phyloP scores from a whole-genome alignment of 1,284 basidiomycete genomes.

The Rhizoctonia solani region DNA sequence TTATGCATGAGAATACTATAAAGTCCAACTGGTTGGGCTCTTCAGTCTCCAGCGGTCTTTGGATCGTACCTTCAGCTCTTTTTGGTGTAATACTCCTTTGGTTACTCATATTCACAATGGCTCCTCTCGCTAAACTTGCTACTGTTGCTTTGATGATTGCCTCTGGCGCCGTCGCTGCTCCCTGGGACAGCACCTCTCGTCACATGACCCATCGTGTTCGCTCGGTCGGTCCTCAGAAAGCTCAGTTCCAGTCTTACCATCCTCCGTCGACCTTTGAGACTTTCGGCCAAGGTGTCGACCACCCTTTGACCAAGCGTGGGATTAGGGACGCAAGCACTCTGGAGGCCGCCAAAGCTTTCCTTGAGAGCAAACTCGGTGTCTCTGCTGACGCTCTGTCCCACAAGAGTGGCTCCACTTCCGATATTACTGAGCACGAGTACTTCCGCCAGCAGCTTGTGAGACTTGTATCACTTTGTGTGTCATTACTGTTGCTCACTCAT shows the following conservation, averaged over 20 bases:
- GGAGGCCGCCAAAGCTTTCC: constrained; percentile 48
- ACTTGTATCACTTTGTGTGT: background rate
- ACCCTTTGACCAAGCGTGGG: background rate
- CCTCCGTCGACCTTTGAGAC: constrained; percentile 31
- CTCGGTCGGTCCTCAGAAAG: constrained; percentile 5
- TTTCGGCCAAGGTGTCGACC: background rate
- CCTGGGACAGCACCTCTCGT: constrained; percentile 13
- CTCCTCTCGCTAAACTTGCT: background rate
- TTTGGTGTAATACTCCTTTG: background rate
- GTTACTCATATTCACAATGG: constrained; percentile 1
- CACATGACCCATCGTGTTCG: constrained; percentile 21
- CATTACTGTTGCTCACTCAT: background rate
- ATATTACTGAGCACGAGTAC: constrained; percentile 48
- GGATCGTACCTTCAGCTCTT: background rate
- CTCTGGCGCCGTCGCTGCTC: constrained; percentile 32
- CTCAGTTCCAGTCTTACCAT: constrained; percentile 31
- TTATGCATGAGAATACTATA: background rate
- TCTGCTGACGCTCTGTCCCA: constrained; percentile 44
- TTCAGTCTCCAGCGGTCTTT: constrained; percentile 6
- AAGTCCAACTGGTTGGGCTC: background rate
- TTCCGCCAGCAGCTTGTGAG: constrained; percentile 51
- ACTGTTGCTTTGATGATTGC: constrained; percentile 14
- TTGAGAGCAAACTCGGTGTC: constrained; percentile 46
- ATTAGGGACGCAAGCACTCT: constrained; percentile 35
- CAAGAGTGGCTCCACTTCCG: constrained; percentile 47